Percentiles rank a stretch among this genome's conserved stretches.
These are phyloP conservation scores for Ophiostoma ips DNA, from an alignment of 2,329 filamentous ascomycete species.

Conservation along the genomic window DNA sequence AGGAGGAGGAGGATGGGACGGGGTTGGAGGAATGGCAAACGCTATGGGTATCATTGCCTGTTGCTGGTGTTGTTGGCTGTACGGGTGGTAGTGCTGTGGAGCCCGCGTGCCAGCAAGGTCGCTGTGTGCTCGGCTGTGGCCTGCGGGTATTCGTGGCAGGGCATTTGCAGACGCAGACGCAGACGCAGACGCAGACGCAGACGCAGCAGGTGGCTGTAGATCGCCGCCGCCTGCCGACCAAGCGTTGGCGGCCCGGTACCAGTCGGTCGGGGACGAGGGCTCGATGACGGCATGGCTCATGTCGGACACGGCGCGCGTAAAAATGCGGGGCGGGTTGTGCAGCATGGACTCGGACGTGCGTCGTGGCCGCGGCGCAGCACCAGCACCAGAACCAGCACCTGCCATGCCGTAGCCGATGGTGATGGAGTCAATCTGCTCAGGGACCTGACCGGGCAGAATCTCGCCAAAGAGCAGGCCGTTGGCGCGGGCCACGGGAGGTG, in stretches of 20 bases:
- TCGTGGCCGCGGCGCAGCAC: slow-evolving; percentile 32
- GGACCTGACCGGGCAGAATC: slow-evolving; percentile 47
- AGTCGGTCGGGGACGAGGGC: slow-evolving; percentile 51
- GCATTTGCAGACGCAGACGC: no score
- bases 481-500: slow-evolving; percentile 18
- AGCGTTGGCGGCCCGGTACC: slow-evolving; percentile 34
- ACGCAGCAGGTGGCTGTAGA: background rate
- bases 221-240: background rate
- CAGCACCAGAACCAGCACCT: no score
- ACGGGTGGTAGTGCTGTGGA: background rate
- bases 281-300: slow-evolving; percentile 37
- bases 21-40: background rate
- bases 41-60: background rate
- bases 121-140: slow-evolving; percentile 42
- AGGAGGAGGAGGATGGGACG: background rate
- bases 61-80: background rate
- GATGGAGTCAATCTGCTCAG: slow-evolving; percentile 39
- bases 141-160: slow-evolving; percentile 2
- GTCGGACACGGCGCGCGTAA: slow-evolving; percentile 32
- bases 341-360: slow-evolving; percentile 61
- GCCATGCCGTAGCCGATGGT: slow-evolving; percentile 51
- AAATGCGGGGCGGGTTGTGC: slow-evolving; percentile 33
- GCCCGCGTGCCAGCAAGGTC: slow-evolving; percentile 31
- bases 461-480: slow-evolving; percentile 61
- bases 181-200: background rate